phyloP scores from a whole-genome alignment of 257 asterid genomes.

The Buddleja alternifolia region DNA sequence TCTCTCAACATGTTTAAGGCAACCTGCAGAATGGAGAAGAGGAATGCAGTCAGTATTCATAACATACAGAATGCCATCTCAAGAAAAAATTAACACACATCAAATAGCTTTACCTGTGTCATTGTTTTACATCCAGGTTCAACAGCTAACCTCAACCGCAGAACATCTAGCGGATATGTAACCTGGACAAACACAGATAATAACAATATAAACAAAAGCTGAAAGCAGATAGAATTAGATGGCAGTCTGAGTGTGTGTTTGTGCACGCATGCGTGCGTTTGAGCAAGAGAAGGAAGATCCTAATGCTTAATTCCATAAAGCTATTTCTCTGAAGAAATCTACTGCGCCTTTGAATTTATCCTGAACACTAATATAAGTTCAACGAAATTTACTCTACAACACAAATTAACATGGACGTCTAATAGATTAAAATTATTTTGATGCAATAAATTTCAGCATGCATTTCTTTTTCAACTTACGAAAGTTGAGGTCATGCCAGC shows the following conservation, averaged over 20 bases:
- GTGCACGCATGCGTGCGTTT: not conserved
- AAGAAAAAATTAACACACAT: not conserved
- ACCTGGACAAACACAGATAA: conserved; percentile 52
- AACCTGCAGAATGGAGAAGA: conserved; percentile 60
- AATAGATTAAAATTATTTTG: not conserved
- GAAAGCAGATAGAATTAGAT: conserved; percentile 17
- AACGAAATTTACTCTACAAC: not conserved
- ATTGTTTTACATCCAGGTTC: conserved; percentile 85
- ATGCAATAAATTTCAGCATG: conserved; percentile 5
- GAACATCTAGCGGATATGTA: conserved; percentile 90
- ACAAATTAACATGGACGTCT: conserved; percentile 9
- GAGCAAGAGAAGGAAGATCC: not conserved
- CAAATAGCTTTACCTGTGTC: conserved; percentile 67
- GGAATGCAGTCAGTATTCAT: conserved; percentile 21
- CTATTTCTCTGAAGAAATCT: conserved; percentile 1
- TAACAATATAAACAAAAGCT: conserved; percentile 24
- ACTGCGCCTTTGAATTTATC: conserved; percentile 7
- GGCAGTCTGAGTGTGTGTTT: not conserved
- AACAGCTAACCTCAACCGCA: conserved; percentile 87
- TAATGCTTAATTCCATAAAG: not conserved
- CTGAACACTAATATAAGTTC: not conserved
- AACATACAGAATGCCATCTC: conserved; percentile 11
- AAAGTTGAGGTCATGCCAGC: conserved; percentile 99
- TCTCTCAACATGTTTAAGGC: conserved; percentile 85
- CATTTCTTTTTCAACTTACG: conserved; percentile 62